Base-by-base conservation (phyloP, 495 filamentous ascomycete species). In the Clohesyomyces aquaticus region DNA sequence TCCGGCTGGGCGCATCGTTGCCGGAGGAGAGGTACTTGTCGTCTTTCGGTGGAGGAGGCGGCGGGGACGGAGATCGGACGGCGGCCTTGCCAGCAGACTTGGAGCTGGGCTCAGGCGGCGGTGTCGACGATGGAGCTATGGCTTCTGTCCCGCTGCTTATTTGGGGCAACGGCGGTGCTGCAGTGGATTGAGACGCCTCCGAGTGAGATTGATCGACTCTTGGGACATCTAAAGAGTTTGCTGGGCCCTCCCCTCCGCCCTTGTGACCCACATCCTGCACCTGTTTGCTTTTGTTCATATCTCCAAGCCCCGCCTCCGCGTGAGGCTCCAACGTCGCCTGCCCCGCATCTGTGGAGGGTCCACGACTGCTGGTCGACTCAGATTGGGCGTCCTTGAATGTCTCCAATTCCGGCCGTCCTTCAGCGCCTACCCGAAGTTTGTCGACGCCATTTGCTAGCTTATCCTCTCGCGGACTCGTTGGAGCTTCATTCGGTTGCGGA, bases 21-120 rank as follows among this genome's bases (percentile, higher is more conserved):
- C 83, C 85, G 25, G 85, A 82, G 63, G 87, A 87, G 45, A 88
- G 75, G 68, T 91, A 91, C 4, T 78, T 59, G 23, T 80, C 76
- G 61, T 83, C 80, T 64, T 83, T 83, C 10, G 64, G 66, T 16
- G 70, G 70, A 12, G 70, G 70, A 6, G 70, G 59, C 3, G 70
- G 70, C 3, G 70, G 67, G 14, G 70, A 63, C 1, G 70, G 64
- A 27, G 70, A 67, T 6, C 58, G 63, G 0, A 72, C 47, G 14
- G 59, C 32, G 9, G 32, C 59, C 51, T 71, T 64, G 14, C 58
- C 65, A 8, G 53, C 53, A 10, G 58, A 18, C 26, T 71, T 61
- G 11, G 68, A 57, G 25, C 48, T 18, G 8, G 55, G 47, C 23
- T 57, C 58, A 19, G 52, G 67, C n/a, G 67, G 67, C 18, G 67